These are phyloP conservation scores for Trypanosoma melophagium DNA, from an alignment of 208 protist genomes.

Conservation along the genomic window DNA sequence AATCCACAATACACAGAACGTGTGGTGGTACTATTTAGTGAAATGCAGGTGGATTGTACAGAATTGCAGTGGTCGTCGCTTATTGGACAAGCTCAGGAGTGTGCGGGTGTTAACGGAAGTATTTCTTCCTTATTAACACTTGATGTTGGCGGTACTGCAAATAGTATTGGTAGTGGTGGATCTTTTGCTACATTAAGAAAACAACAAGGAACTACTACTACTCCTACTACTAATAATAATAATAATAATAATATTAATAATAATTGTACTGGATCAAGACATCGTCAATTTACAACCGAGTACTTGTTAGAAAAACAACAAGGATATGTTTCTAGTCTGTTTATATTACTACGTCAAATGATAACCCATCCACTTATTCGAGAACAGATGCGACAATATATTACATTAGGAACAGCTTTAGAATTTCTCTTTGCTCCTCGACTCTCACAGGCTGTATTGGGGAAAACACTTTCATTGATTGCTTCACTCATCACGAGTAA, in stretches of 20 bases:
- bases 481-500: constrained; percentile 59
- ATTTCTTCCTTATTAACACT: constrained; percentile 13
- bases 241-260: background rate
- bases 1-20: constrained; percentile 79
- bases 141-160: constrained; percentile 14
- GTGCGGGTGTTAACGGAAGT: constrained; percentile 44
- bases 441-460: constrained; percentile 61
- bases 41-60: constrained; percentile 64
- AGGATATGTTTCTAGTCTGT: constrained; percentile 65
- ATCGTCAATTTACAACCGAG: constrained; percentile 60
- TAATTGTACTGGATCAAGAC: constrained; percentile 6
- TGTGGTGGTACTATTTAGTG: constrained; percentile 60
- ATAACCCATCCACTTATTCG: constrained; percentile 54
- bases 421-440: constrained; percentile 62
- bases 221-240: too few species aligned
- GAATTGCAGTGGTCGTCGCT: constrained; percentile 80
- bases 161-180: background rate
- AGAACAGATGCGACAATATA: constrained; percentile 41
- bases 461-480: constrained; percentile 74
- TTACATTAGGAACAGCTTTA: constrained; percentile 59
- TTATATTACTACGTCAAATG: constrained; percentile 77
- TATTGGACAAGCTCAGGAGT: constrained; percentile 71
- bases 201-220: background rate
- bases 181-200: constrained; percentile 6
- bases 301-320: constrained; percentile 63